Evolutionary conservation across 257 asterid species (phyloP).

Genomic region (Solanum okadae): DNA sequence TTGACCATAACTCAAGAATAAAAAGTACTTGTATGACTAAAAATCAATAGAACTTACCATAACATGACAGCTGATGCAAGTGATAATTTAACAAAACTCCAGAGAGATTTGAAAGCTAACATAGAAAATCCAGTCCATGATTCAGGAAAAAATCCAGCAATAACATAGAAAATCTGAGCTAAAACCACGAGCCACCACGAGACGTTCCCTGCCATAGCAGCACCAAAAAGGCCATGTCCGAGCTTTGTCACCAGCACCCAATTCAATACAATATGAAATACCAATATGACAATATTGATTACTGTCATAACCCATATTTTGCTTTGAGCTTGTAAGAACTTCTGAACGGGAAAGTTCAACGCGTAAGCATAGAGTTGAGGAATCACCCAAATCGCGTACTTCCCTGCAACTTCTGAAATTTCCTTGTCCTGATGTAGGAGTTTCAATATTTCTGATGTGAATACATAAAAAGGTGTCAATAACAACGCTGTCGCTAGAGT

Average conservation of each 20-base stretch:
- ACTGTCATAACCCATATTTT: conserved; percentile 77
- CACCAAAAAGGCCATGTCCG: conserved; percentile 56
- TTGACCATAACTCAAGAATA: not conserved
- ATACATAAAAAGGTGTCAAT: conserved; percentile 51
- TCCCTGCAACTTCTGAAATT: conserved; percentile 53
- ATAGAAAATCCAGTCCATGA: conserved; percentile 78
- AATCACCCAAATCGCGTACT: conserved; percentile 53
- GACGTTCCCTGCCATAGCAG: conserved; percentile 70
- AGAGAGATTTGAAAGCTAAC: conserved; percentile 50
- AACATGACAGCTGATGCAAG: conserved; percentile 85
- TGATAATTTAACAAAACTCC: conserved; percentile 58
- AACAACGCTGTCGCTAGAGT: conserved; percentile 36
- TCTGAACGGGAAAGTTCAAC: conserved; percentile 64
- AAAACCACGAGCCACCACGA: conserved; percentile 80
- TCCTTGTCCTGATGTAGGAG: conserved; percentile 30
- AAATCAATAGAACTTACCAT: conserved; percentile 37
- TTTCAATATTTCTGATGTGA: conserved; percentile 41
- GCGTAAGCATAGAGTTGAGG: conserved; percentile 82
- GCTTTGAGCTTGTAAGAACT: conserved; percentile 83
- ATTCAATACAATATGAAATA: conserved; percentile 49
- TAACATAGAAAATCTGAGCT: conserved; percentile 62
- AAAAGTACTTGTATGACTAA: not conserved
- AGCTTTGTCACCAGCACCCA: conserved; percentile 56
- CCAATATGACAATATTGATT: conserved; percentile 37
- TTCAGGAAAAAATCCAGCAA: conserved; percentile 59